These are phyloP conservation scores for Aspergillus avenaceus DNA, from an alignment of 495 filamentous ascomycete genomes.

Conservation along the genomic window DNA sequence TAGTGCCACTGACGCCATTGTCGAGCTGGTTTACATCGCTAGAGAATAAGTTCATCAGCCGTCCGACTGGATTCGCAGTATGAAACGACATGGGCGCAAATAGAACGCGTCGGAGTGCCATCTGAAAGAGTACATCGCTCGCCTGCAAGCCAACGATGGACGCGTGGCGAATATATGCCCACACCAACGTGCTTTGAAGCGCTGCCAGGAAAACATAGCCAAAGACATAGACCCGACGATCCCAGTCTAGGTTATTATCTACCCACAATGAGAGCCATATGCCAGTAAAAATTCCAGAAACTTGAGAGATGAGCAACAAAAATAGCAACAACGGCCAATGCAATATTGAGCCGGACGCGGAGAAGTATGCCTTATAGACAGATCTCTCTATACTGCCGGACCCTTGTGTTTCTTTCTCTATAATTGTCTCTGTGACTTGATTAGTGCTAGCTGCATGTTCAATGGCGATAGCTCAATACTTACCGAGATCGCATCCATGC, in stretches of 20 bases:
- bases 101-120: constrained; percentile 76
- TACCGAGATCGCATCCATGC: no score
- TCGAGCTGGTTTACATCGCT: constrained; percentile 96
- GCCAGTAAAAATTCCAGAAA: neutral
- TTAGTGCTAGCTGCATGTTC: neutral
- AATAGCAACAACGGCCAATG: neutral
- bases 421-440: neutral
- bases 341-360: neutral
- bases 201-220: constrained; percentile 75
- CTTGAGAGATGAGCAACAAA: neutral
- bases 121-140: constrained; percentile 75
- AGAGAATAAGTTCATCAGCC: constrained; percentile 95
- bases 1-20: constrained; percentile 82
- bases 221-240: constrained; percentile 47
- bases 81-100: constrained; percentile 96
- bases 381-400: neutral
- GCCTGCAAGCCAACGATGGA: constrained; percentile 62
- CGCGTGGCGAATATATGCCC: constrained; percentile 68
- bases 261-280: neutral
- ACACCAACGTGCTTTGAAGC: constrained; percentile 72
- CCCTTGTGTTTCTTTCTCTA: neutral
- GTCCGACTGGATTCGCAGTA: constrained; percentile 92
- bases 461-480: no score
- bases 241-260: neutral
- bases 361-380: neutral